These are phyloP conservation scores for Albugo laibachii DNA, from an alignment of 352 stramenopile species.

Conservation along the genomic window DNA sequence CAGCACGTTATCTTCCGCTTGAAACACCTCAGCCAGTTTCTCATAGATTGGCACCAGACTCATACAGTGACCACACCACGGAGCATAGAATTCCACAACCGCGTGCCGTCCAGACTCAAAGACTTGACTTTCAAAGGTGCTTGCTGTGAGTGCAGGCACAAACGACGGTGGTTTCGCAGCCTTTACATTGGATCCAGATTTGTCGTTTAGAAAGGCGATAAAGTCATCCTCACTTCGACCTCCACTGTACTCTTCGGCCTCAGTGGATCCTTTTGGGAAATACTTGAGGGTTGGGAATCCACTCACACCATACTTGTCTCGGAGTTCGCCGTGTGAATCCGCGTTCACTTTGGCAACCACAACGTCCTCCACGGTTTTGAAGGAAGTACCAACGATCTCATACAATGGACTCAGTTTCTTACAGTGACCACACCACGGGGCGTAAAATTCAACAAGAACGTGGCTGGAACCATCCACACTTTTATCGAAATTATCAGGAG, in stretches of 20 bases:
- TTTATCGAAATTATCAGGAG: constrained; percentile 60
- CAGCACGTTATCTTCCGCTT: constrained; percentile 55
- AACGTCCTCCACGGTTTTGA: constrained; percentile 72
- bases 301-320: constrained; percentile 61
- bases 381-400: constrained; percentile 71
- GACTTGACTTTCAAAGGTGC: constrained; percentile 60
- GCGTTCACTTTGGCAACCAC: constrained; percentile 82
- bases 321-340: constrained; percentile 66
- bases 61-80: constrained; percentile 91
- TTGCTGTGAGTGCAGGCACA: constrained; percentile 30
- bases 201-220: constrained; percentile 49
- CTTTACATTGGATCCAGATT: constrained; percentile 48
- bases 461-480: constrained; percentile 70
- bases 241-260: constrained; percentile 71
- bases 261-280: constrained; percentile 58
- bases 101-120: constrained; percentile 69
- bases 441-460: constrained; percentile 48
- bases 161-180: constrained; percentile 46
- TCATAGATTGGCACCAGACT: constrained; percentile 77
- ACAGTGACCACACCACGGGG: constrained; percentile 29
- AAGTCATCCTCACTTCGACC: constrained; percentile 75
- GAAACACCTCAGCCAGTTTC: constrained; percentile 51
- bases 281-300: constrained; percentile 91
- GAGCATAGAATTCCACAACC: constrained; percentile 88
- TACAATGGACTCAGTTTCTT: constrained; percentile 56